Base-by-base conservation (phyloP, 192 early-diverging fungal species). In the Phycomyces blakesleeanus region DNA sequence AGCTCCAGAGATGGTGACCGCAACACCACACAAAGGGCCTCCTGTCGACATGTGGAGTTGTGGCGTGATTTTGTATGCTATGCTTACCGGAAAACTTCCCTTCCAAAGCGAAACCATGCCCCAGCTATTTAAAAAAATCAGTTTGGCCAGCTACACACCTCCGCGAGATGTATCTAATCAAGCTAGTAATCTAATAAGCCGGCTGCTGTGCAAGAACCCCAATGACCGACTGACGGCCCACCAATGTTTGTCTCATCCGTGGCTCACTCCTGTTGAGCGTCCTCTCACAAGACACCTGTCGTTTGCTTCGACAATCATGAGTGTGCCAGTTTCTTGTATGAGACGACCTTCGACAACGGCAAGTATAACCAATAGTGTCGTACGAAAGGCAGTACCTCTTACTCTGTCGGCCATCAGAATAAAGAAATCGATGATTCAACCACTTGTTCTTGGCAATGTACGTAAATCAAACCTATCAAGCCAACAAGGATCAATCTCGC, bases 1-100 rank as follows among this genome's bases (percentile, higher is more conserved):
- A n/a, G 76, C 84, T 0, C 85, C 85, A 14, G 84, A 86, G 63
- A 85, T 86, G 82, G 83, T 86, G 22, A 79, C 75, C 16, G 84
- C 79, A 5, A 82, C 79, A 0, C 79, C 80, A 10, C 86, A 86
- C 34, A 73, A 66, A 40, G 85, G 85, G 9, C 82, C 84, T 25
- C 76, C 82, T 26, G 80, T 75, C 14, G 84, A 85, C 61, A 75
- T 85, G 18, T 85, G 84, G 84, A 78, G 76, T 39, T 55, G 81
- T 44, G 85, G 85, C 3, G 85, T 86, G 0, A 83, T 86, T 51
- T 67, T 86, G 5, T 86, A 77, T 49, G 78, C 79, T 21, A 78
- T 86, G 67, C 66, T 86, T 21, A 76, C 78, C n/a, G 85, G 85
- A 2, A 74, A 75, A 12, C 65, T 86, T 10, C 85, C 85, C 14